Evolutionary conservation across 2,329 filamentous ascomycete species (phyloP).

Genomic region (Decorospora gaudefroyi): DNA sequence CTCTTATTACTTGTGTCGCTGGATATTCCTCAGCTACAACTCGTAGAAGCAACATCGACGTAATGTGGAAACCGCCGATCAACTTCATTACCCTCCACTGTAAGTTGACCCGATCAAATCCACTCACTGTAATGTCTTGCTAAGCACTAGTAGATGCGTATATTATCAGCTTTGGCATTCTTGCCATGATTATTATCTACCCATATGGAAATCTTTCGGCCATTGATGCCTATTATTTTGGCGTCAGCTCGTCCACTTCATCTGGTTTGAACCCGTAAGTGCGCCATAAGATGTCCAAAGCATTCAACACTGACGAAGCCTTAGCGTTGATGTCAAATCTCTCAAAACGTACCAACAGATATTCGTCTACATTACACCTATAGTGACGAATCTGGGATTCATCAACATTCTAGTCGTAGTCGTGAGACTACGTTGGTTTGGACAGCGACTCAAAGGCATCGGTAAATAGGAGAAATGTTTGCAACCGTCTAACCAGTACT

Average conservation of each 20-base stretch:
- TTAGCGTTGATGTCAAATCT: constrained; percentile 55
- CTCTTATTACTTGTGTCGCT: not conserved
- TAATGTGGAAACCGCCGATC: constrained; percentile 22
- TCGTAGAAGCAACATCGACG: too few species aligned
- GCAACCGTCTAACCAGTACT: constrained; percentile 33
- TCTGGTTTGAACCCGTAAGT: constrained; percentile 81
- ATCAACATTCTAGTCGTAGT: constrained; percentile 76
- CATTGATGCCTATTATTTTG: constrained; percentile 87
- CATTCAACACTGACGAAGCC: constrained; percentile 15
- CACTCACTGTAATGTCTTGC: not conserved
- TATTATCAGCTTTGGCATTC: constrained; percentile 72
- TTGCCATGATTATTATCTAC: constrained; percentile 80
- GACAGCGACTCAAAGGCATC: constrained; percentile 88
- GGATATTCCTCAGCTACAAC: too few species aligned
- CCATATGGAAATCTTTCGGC: constrained; percentile 68
- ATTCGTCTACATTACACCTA: constrained; percentile 47
- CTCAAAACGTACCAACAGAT: constrained; percentile 57
- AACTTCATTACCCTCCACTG: constrained; percentile 86
- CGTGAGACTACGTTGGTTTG: constrained; percentile 94
- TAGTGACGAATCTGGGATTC: constrained; percentile 48
- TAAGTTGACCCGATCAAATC: constrained; percentile 41
- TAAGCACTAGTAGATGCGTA: constrained; percentile 66
- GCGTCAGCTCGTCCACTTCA: constrained; percentile 82
- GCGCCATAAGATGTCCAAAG: not conserved
- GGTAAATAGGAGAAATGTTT: constrained; percentile 49